Conservation (phyloP, 805 yeast species). For the Grigorovia transvaalensis region DNA sequence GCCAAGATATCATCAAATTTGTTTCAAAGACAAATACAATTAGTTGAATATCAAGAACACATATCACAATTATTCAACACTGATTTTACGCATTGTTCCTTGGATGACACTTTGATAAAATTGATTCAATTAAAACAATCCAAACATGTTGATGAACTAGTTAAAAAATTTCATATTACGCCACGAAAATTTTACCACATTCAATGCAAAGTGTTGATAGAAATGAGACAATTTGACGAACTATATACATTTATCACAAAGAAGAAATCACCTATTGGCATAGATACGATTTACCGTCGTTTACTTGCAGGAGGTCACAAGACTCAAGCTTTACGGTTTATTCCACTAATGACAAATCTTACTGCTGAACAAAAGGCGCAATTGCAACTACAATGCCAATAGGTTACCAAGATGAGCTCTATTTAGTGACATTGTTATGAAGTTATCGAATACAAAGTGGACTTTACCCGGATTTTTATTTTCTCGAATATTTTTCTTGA, state of each 20-base stretch:
- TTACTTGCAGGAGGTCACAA: constrained; percentile 44
- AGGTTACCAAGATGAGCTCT: background rate
- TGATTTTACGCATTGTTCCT: constrained; percentile 34
- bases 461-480: constrained; percentile 3
- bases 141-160: constrained; percentile 37
- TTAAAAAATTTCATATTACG: constrained; percentile 44
- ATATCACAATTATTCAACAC: constrained; percentile 34
- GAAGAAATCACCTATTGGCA: constrained; percentile 62
- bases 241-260: constrained; percentile 42
- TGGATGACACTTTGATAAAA: constrained; percentile 38
- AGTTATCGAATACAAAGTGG: background rate
- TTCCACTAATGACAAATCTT: constrained; percentile 40
- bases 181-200: constrained; percentile 49
- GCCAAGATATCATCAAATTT: constrained; percentile 21
- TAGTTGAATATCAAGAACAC: constrained; percentile 36
- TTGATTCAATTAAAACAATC: constrained; percentile 41
- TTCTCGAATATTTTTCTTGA: background rate
- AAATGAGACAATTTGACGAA: constrained; percentile 43
- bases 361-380: constrained; percentile 38
- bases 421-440: too few relatives aligned
- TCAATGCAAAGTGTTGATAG: constrained; percentile 39
- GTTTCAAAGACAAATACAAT: constrained; percentile 32
- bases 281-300: constrained; percentile 49
- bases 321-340: constrained; percentile 50
- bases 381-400: constrained; percentile 38